Evolutionary conservation across 164 flowering plant species (phyloP).

Genomic region (Saururus chinensis): DNA sequence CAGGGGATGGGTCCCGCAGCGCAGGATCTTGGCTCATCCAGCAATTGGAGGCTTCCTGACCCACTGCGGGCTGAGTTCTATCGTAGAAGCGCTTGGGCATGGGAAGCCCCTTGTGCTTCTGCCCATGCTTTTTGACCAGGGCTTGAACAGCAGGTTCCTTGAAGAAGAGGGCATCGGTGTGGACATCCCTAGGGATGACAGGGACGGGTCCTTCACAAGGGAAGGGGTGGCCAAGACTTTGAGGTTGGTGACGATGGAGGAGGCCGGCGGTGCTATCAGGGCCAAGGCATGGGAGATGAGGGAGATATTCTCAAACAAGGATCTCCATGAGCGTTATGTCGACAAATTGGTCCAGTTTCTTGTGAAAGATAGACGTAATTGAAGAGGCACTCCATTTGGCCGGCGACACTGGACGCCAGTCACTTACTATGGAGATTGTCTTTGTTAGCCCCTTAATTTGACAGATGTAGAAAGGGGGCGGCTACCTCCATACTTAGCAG

Average conservation of each 20-base stretch:
- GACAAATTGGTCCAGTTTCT: background rate
- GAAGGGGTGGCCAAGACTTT: background rate
- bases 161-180: slow-evolving; percentile 55
- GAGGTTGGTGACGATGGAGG: background rate
- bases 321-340: background rate
- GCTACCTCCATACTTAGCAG: no score
- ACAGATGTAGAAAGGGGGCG: no score
- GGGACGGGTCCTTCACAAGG: background rate
- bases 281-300: background rate
- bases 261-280: background rate
- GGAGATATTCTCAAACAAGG: background rate
- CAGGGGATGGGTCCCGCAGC: slow-evolving; percentile 59
- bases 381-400: no score
- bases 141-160: slow-evolving; percentile 62
- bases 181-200: background rate
- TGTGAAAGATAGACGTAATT: no score
- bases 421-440: no score
- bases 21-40: slow-evolving; percentile 35
- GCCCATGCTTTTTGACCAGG: slow-evolving; percentile 69
- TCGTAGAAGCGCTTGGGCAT: slow-evolving; percentile 58
- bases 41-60: slow-evolving; percentile 72
- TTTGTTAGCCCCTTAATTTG: no score
- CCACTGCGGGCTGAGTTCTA: slow-evolving; percentile 84
- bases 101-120: slow-evolving; percentile 48
- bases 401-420: no score